Conservation (phyloP, 2,329 filamentous ascomycete genomes). For the Botrytis fragariae region DNA sequence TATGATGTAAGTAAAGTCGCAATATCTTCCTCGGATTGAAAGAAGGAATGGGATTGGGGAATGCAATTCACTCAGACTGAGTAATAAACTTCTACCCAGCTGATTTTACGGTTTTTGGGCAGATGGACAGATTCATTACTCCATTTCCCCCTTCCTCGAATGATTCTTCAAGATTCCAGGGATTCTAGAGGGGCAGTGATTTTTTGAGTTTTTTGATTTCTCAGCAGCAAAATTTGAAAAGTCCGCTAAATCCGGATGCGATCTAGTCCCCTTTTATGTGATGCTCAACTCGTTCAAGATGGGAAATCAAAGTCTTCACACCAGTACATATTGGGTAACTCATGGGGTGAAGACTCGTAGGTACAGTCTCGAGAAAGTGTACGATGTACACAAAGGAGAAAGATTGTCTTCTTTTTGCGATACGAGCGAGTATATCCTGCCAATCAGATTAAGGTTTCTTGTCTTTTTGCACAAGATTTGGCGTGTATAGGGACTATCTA, state of each 20-base stretch:
- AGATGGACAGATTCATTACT: neutral
- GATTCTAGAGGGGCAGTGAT: conserved; percentile 9
- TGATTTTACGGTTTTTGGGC: neutral
- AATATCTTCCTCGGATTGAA: neutral
- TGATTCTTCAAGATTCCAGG: conserved; percentile 5
- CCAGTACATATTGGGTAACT: neutral
- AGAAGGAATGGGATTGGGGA: neutral
- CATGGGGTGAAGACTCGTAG: neutral
- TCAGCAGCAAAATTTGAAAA: conserved; percentile 8
- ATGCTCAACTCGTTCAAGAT: neutral
- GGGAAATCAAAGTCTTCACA: neutral
- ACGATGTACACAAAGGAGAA: no score
- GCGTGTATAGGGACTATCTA: neutral
- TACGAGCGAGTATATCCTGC: neutral
- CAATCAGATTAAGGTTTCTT: neutral
- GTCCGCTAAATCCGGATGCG: conserved; percentile 10
- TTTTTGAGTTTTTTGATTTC: conserved; percentile 13
- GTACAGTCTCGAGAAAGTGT: no score
- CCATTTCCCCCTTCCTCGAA: neutral
- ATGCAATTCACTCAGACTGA: neutral
- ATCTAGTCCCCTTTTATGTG: neutral
- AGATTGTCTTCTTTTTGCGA: no score
- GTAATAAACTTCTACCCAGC: neutral
- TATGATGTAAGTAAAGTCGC: neutral
- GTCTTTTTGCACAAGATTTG: neutral